These are phyloP conservation scores for Posidonia australis DNA, from an alignment of 106 monocot genomes.

Conservation along the genomic window DNA sequence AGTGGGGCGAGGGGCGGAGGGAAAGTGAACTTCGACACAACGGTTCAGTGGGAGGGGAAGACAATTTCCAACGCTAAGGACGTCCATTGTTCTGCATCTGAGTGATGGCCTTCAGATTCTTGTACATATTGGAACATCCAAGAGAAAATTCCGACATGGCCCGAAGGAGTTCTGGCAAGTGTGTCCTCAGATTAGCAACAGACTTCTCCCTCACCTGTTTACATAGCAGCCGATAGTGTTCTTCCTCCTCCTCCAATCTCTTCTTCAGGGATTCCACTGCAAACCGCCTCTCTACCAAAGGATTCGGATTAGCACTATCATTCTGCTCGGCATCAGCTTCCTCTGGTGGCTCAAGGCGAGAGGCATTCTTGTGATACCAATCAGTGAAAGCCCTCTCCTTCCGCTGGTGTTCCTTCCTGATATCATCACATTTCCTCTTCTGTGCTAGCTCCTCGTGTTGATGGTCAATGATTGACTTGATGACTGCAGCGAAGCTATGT, in stretches of 20 bases:
- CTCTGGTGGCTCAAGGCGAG: neutral
- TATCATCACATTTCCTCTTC: constrained; percentile 55
- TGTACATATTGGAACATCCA: constrained; percentile 44
- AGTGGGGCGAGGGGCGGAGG: too few relatives aligned
- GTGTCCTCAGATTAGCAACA: constrained; percentile 33
- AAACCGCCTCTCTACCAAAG: constrained; percentile 32
- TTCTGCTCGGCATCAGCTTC: constrained; percentile 10
- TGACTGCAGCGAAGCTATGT: constrained; percentile 45
- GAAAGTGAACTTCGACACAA: too few relatives aligned
- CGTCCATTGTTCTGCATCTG: neutral
- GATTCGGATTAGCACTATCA: constrained; percentile 19
- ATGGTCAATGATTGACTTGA: constrained; percentile 31
- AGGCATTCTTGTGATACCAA: constrained; percentile 24
- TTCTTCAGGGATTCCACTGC: constrained; percentile 38
- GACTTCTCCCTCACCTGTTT: constrained; percentile 83
- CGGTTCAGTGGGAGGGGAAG: too few relatives aligned
- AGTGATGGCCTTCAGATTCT: constrained; percentile 24
- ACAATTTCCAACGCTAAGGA: neutral
- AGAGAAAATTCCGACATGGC: constrained; percentile 48
- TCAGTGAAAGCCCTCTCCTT: constrained; percentile 52
- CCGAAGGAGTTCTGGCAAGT: constrained; percentile 76
- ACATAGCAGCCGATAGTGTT: constrained; percentile 26
- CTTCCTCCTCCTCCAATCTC: constrained; percentile 37
- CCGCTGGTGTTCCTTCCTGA: constrained; percentile 27
- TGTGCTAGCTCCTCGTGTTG: constrained; percentile 67